Evolutionary conservation across 306 rosid genomes (phyloP).

Genomic region (Cucurbita pepo): DNA sequence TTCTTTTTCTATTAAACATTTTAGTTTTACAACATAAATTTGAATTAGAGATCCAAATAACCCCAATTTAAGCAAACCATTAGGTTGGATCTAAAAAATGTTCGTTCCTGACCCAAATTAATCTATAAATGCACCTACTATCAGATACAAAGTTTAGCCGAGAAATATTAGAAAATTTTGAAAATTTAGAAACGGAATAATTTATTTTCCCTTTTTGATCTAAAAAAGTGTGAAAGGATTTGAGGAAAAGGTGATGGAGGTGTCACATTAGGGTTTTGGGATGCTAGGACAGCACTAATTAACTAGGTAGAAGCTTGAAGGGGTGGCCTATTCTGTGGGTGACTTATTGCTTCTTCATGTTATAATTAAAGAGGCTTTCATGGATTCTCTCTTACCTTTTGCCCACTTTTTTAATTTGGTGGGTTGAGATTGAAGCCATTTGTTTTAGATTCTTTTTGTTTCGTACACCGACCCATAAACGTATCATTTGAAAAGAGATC

Average conservation of each 20-base stretch:
- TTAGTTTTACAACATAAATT: too few relatives aligned
- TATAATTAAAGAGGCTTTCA: background rate
- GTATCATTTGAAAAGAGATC: background rate
- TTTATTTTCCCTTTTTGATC: background rate
- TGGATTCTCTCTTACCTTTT: background rate
- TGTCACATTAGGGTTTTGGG: background rate
- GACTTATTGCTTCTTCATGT: background rate
- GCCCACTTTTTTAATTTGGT: background rate
- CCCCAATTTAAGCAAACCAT: too few relatives aligned
- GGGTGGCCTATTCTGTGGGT: conserved; percentile 2
- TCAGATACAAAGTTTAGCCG: too few relatives aligned
- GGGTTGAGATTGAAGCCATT: background rate
- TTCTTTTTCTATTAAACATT: background rate
- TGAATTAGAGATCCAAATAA: too few relatives aligned
- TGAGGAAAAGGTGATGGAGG: background rate
- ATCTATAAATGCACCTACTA: too few relatives aligned
- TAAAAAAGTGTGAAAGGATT: background rate
- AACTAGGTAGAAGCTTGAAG: background rate
- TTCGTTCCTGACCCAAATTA: too few relatives aligned
- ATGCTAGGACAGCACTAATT: background rate
- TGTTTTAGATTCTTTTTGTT: background rate
- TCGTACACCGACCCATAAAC: too few relatives aligned
- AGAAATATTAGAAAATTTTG: too few relatives aligned
- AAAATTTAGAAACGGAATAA: too few relatives aligned
- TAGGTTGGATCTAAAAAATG: too few relatives aligned